These are phyloP conservation scores for Corchorus olitorius DNA, from an alignment of 345 rosid species.

Conservation along the genomic window DNA sequence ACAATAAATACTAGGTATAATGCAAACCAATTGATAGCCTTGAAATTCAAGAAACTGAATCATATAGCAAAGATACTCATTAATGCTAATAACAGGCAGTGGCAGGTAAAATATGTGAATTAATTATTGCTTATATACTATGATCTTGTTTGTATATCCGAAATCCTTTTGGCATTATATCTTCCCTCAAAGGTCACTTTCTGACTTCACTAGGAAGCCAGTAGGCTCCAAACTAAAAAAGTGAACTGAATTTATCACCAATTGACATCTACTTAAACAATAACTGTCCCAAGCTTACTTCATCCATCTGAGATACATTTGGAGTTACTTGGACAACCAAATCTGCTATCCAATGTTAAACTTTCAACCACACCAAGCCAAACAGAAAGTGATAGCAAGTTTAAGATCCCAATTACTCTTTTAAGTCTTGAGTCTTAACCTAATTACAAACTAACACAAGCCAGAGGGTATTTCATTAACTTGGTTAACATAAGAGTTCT, in stretches of 20 bases:
- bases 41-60: background rate
- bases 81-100: background rate
- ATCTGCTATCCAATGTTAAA: background rate
- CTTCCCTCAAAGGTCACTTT: background rate
- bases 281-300: background rate
- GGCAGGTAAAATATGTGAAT: background rate
- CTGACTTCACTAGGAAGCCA: background rate
- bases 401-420: constrained; percentile 6
- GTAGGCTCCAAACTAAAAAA: background rate
- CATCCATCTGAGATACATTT: background rate
- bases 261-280: background rate
- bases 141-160: background rate
- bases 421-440: no score
- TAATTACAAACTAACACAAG: background rate
- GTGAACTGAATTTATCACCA: background rate
- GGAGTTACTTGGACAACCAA: background rate
- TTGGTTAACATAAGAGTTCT: constrained; percentile 1
- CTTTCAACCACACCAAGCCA: constrained; percentile 2
- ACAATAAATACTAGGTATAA: background rate
- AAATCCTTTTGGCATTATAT: background rate
- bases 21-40: background rate
- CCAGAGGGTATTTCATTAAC: background rate
- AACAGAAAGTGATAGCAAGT: background rate
- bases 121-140: background rate
- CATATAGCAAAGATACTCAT: background rate